Base-by-base conservation (phyloP, 2,329 filamentous ascomycete species). In the Xylaria sp. region DNA sequence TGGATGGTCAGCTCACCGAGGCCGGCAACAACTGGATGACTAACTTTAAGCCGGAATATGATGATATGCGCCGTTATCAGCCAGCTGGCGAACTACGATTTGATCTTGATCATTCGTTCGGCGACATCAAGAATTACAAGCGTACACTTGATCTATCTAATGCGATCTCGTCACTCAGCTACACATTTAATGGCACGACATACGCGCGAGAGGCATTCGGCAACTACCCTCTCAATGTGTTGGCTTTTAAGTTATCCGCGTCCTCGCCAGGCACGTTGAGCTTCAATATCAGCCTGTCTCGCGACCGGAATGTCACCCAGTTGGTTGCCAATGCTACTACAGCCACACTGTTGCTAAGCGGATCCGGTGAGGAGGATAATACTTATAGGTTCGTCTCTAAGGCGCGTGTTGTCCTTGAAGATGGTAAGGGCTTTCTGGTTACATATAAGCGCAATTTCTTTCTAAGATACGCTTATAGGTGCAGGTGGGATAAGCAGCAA, bases 21-120 rank as follows among this genome's bases (percentile, higher is more conserved):
- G 60, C 60, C 34, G 39, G 43, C 39, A n/a, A 63, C 3, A 57
- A 63, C 28, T 57, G 50, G 60, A 57, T 57, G 60, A 39, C 60
- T 3, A 63, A 63, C 36, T 63, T 63, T 28, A 63, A 45, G 39
- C 50, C 60, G 20, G 30, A 52, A 20, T 25, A 52, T 10, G 60
- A 63, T 23, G 52, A 63, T 43, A 63, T 63, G 60, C 50, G 60
- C 28, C 60, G 60, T 18, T 63, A 63, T 15, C 60, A 63, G 28
- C 60, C 60, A 1, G 60, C 60, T 25, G 50, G 60, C 12, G 50
- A 63, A 36, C 39, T 63, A n/a, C 50, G 52, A 18, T 48, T 57
- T 12, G 60, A 63, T 20, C 25, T 43, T 8, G 39, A 3, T n/a
- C 60, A 63, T 52, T 3, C 48, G 8, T n/a, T 30, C 15, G 8